phyloP scores from a whole-genome alignment of 345 rosid genomes.

The Gossypioides kirkii region DNA sequence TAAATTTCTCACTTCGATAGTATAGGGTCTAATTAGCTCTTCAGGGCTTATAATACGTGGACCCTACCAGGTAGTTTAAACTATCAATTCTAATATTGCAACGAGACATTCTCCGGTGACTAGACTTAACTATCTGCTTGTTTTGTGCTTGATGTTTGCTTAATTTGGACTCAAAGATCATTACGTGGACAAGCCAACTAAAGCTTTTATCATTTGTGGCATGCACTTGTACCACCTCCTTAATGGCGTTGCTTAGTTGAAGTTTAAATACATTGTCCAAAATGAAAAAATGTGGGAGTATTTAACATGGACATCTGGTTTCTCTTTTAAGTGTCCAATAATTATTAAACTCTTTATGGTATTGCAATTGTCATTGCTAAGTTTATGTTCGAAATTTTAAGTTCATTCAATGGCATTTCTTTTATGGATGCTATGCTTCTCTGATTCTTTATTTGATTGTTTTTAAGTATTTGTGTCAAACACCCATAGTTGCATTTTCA shows the following conservation, averaged over 20 bases:
- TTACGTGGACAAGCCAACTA: background rate
- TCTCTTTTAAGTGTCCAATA: background rate
- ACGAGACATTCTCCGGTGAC: background rate
- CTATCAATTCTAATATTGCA: background rate
- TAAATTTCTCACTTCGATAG: too few relatives aligned
- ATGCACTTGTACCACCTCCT: background rate
- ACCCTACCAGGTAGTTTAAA: too few relatives aligned
- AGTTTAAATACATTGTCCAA: background rate
- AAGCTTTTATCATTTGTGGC: background rate
- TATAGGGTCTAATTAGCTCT: too few relatives aligned
- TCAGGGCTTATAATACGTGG: too few relatives aligned
- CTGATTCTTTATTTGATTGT: background rate
- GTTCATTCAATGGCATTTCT: background rate
- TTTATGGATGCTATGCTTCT: background rate
- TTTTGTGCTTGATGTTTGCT: slow-evolving; percentile 1
- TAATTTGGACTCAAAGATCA: background rate
- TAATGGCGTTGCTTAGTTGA: background rate
- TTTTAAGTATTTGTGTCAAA: background rate
- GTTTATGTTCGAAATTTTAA: background rate
- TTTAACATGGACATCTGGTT: background rate
- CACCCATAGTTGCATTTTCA: background rate
- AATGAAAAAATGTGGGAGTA: background rate
- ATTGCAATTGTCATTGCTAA: background rate
- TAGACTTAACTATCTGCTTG: background rate
- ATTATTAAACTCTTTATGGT: background rate